Evolutionary conservation across 768 basidiomycete genomes (phyloP), one percentile per base, ranked within the genome.

Genomic region (Leccinum ochraceum): DNA sequence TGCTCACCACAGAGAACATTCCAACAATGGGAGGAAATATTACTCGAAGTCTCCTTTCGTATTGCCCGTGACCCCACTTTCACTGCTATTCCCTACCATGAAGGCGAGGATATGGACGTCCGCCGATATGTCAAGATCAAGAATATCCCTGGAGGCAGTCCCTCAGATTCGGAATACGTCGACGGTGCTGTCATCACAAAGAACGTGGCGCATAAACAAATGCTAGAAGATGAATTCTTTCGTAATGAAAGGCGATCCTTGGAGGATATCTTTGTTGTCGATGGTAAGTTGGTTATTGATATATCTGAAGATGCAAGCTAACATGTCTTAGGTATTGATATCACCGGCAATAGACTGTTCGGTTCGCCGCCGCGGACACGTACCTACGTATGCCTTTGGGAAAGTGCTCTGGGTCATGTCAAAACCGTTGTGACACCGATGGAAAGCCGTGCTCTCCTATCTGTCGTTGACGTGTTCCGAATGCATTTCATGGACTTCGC

Each of bases 121-220:
- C 82, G 96, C 32, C 85, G 89, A 42, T 97, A 96, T 67, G 94
- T 98, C 52, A 98, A 98, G 77, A 95, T 98, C 75, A 98, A 99
- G 80, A 96, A 96, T 76, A 90, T 98, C 16, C 96, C 96, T 0
- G 97, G 97, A 24, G 97, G 97, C 4, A 79, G 84, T 37, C 95
- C 96, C 20, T 83, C 80, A 26, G 94, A 99, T 73, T 97, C 94
- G 5, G 97, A 99, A 78, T 98, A 95, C 71, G 93, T 99, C 50
- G 91, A 94, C 57, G 97, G 97, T 11, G 92, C 90, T 5, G 94
- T 98, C 58, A 97, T 98, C 68, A 95, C 96, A 17, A 98, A 99
- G 81, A 98, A 98, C 67, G 89, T 98, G 9, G 92, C 95, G 2
- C 95, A 98, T 75, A 98, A 98, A 75, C 85, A 87, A 64, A 98